A percentile compares a stretch with the other conserved stretches of the same genome.
Evolutionary conservation across 2,329 filamentous ascomycete genomes (phyloP).

Genomic region (Cucurbitaria berberidis): DNA sequence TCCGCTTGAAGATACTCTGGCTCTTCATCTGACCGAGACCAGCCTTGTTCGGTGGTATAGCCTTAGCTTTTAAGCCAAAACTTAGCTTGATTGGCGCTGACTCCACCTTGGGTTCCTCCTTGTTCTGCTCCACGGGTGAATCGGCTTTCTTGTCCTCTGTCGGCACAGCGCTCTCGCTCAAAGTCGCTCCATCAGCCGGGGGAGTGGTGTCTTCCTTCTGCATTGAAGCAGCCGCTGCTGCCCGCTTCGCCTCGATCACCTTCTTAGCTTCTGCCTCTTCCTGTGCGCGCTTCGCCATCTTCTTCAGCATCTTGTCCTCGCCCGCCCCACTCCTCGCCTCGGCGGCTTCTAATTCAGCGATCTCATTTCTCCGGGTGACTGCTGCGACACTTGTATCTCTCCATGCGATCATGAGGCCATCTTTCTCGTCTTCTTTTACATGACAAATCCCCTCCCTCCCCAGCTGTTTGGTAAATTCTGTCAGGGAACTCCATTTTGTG

Average conservation of each 20-base stretch:
- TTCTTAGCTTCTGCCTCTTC: conserved; percentile 56
- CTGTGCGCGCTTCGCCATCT: conserved; percentile 81
- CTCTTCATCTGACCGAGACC: conserved; percentile 44
- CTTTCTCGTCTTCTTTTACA: conserved; percentile 82
- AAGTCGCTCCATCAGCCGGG: conserved; percentile 34
- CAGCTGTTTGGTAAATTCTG: conserved; percentile 87
- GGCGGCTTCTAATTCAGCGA: conserved; percentile 81
- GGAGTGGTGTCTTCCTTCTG: conserved; percentile 44
- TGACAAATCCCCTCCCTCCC: conserved; percentile 86
- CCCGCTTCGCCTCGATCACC: conserved; percentile 51
- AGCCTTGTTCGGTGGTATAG: conserved; percentile 31
- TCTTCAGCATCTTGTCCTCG: conserved; percentile 80
- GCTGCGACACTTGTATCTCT: conserved; percentile 91
- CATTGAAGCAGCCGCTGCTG: conserved; percentile 46
- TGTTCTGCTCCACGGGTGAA: conserved; percentile 74
- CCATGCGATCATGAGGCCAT: conserved; percentile 87
- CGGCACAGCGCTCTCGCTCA: conserved; percentile 37
- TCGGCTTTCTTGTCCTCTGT: conserved; percentile 45
- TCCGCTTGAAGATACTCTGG: conserved; percentile 47
- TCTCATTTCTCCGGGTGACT: conserved; percentile 77
- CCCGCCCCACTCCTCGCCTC: conserved; percentile 91
- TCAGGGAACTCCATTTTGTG: conserved; percentile 85
- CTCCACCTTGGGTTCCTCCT: conserved; percentile 62
- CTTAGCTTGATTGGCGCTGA: conserved; percentile 41
- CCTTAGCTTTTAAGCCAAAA: conserved; percentile 42